Evolutionary conservation across 202 grass and related monocot species (phyloP).

Genomic region (Panicum virgatum): DNA sequence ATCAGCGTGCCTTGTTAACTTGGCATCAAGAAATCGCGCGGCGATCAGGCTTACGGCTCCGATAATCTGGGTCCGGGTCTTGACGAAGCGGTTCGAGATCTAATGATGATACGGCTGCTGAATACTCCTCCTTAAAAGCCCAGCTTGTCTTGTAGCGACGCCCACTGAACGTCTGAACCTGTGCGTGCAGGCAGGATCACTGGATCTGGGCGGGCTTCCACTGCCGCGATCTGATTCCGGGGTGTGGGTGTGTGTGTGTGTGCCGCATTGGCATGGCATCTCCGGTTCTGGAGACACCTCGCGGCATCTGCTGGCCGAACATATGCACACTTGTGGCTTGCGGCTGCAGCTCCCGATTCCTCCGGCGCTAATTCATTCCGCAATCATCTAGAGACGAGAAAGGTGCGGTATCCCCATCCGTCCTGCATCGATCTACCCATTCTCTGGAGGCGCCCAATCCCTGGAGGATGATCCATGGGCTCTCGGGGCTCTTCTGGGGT

Average conservation of each 20-base stretch:
- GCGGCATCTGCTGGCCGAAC: neutral
- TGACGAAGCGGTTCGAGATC: neutral
- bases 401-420: neutral
- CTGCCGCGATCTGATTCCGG: neutral
- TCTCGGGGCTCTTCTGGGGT: neutral
- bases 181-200: too few relatives aligned
- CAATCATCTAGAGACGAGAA: slow-evolving; percentile 21
- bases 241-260: too few relatives aligned
- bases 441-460: neutral
- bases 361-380: slow-evolving; percentile 37
- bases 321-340: neutral
- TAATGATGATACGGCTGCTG: neutral
- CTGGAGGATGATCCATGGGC: slow-evolving; percentile 6
- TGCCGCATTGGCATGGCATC: slow-evolving; percentile 13
- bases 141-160: neutral
- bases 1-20: neutral
- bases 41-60: neutral
- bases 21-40: neutral
- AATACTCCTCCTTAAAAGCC: neutral
- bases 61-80: neutral
- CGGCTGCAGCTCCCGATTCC: slow-evolving; percentile 9
- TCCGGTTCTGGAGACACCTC: slow-evolving; percentile 16
- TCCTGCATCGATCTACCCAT: neutral
- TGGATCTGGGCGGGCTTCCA: too few relatives aligned
- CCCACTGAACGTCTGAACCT: too few relatives aligned